A percentile compares a stretch with the other conserved stretches of the same genome.
phyloP scores from a whole-genome alignment of 2,329 filamentous ascomycete genomes.

The Penicillium sp. region DNA sequence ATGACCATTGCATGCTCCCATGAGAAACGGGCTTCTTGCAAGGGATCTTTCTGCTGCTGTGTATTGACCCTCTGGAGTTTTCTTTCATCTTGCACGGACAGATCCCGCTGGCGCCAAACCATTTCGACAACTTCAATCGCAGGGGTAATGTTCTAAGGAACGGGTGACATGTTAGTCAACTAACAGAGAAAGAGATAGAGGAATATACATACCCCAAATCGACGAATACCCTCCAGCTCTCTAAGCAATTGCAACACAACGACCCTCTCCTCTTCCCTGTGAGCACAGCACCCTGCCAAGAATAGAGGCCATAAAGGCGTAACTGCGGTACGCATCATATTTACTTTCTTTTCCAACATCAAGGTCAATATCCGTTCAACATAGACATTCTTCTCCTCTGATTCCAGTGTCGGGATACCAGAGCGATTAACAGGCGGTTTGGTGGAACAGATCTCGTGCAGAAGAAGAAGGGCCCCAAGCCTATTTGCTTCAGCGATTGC shows the following conservation, averaged over 20 bases:
- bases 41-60: neutral
- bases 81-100: conserved; percentile 17
- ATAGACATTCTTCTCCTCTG: conserved; percentile 3
- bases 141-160: conserved; percentile 19
- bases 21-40: conserved; percentile 12
- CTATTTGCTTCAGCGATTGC: conserved; percentile 22
- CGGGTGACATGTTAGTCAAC: neutral
- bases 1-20: conserved; percentile 22
- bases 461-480: conserved; percentile 17
- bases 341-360: conserved; percentile 12
- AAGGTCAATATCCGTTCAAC: conserved; percentile 15
- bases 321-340: conserved; percentile 20
- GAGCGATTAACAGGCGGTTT: conserved; percentile 1
- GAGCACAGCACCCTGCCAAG: conserved; percentile 22
- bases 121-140: conserved; percentile 23
- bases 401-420: neutral
- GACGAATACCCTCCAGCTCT: conserved; percentile 14
- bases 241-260: conserved; percentile 20
- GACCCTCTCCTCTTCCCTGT: conserved; percentile 16
- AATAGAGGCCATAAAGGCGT: conserved; percentile 25
- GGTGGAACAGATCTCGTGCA: conserved; percentile 15
- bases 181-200: no score
- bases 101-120: conserved; percentile 24
- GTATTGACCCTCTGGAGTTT: neutral
- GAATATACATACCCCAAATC: conserved; percentile 17